These are phyloP conservation scores for Suillus cothurnatus DNA, from an alignment of 768 basidiomycete species.

Conservation along the genomic window DNA sequence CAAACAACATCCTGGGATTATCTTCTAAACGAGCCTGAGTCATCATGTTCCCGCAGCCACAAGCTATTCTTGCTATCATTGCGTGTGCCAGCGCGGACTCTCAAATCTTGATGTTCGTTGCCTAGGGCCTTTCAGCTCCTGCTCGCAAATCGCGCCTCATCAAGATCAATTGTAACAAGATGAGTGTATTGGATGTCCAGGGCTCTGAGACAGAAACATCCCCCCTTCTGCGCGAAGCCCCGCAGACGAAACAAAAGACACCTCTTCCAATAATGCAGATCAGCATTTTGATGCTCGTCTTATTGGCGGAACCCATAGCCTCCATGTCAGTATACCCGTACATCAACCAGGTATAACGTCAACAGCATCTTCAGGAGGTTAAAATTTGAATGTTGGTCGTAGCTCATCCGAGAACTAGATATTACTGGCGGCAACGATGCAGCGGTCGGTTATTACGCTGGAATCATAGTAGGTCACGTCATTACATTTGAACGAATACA, in stretches of 20 bases:
- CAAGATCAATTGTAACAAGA: background rate
- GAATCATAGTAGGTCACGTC: constrained; percentile 38
- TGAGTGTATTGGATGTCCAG: background rate
- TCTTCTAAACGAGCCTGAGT: background rate
- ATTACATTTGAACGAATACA: constrained; percentile 18
- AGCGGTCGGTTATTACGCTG: constrained; percentile 50
- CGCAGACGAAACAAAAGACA: constrained; percentile 17
- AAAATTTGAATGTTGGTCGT: background rate
- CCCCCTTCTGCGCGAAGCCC: background rate
- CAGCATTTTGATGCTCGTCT: constrained; percentile 38
- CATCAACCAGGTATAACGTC: constrained; percentile 43
- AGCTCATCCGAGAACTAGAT: constrained; percentile 46
- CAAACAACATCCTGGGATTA: background rate
- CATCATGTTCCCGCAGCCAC: too few species aligned
- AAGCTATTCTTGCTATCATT: constrained; percentile 3
- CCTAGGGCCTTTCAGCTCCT: background rate
- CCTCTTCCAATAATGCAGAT: constrained; percentile 44
- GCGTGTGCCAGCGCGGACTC: background rate
- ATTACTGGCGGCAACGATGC: constrained; percentile 46
- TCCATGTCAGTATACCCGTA: constrained; percentile 49
- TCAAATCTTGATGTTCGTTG: background rate
- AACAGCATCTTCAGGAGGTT: background rate
- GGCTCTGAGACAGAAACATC: background rate
- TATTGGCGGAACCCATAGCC: constrained; percentile 36
- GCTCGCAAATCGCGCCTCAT: background rate